Base-by-base conservation (phyloP, 345 rosid genomes). In the Populus nigra region DNA sequence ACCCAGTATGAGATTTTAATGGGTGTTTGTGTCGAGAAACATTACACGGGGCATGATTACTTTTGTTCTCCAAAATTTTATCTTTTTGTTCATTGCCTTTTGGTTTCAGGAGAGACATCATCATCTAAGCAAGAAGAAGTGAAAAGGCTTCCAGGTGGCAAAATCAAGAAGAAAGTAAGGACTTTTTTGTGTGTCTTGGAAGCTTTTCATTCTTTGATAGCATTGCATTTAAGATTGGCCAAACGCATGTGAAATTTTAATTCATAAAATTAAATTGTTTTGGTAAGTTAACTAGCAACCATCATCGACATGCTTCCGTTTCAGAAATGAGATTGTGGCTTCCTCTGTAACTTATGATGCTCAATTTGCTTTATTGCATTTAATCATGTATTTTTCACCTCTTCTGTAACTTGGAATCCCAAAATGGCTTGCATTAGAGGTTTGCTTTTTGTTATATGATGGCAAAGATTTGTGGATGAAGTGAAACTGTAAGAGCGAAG, bases 131-230 rank as follows among this genome's bases (percentile, higher is more conserved):
- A 80, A 78, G 97, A 90, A 78, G 97, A 89, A 83, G 97, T 93
- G 27, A 95, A 93, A 76, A 96, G 96, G 50, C 96, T 93, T 43
- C 97, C 99, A 50, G 98, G 98, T 47, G 98, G 97, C 31, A 95
- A 95, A 85, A 33, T 93, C 29, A 93, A 95, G 91, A 95, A 92
- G 89, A 95, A 95, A 90, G 99, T 95, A 81, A 87, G 88, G 23
- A 41, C 43, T 5, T 23, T 0, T 17, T 62, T 66, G n/a, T 59
- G 63, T 59, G 63, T 59, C 29, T n/a, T n/a, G 63, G 29, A n/a
- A 57, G 29, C 15, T 59, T 59, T 59, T 59, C 63, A 59, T n/a
- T 59, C 15, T n/a, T 59, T 59, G 63, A n/a, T 59, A 59, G 63
- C 63, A 23, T 59, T 59, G 63, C 63, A 59, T 5, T 55, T 8